phyloP scores from a whole-genome alignment of 352 stramenopile species.

The Plasmopara viticola region DNA sequence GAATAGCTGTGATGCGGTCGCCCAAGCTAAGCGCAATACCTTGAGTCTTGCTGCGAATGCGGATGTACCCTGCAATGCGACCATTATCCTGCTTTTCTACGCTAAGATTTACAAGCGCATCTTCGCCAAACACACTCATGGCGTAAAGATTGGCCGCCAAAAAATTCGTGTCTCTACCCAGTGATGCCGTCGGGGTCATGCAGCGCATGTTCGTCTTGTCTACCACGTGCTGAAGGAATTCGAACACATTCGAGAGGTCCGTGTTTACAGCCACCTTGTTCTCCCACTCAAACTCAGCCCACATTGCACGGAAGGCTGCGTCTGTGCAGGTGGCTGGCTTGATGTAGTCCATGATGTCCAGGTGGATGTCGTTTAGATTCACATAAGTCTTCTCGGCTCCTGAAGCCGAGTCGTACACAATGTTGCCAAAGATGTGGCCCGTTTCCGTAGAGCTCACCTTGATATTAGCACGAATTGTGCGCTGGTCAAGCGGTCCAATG shows the following conservation, averaged over 20 bases:
- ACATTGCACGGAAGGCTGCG: constrained; percentile 98
- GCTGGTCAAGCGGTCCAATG: constrained; percentile 96
- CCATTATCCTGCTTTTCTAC: constrained; percentile 98
- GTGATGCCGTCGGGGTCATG: constrained; percentile 91
- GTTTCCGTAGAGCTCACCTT: constrained; percentile 99
- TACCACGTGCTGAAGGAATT: constrained; percentile 98
- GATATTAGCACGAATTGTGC: constrained; percentile 97
- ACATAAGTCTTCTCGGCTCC: constrained; percentile 97
- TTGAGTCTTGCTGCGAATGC: constrained; percentile 99
- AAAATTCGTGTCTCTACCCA: constrained; percentile 90
- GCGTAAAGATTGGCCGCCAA: constrained; percentile 91
- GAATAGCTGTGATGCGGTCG: constrained; percentile 97
- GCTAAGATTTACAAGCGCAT: constrained; percentile 99
- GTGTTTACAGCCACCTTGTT: constrained; percentile 99
- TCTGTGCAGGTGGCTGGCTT: constrained; percentile 91
- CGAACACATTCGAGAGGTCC: constrained; percentile 95
- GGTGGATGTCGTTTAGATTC: constrained; percentile 99
- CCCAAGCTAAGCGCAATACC: constrained; percentile 98
- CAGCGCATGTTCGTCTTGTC: constrained; percentile 99
- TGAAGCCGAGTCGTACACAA: constrained; percentile 97
- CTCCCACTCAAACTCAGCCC: constrained; percentile 99
- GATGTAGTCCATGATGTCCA: constrained; percentile 99
- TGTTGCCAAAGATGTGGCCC: constrained; percentile 99
- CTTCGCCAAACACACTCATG: constrained; percentile 93
- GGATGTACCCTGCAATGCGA: constrained; percentile 97